Base-by-base conservation (phyloP, 2,329 filamentous ascomycete species). In the Microdochium bolleyi region DNA sequence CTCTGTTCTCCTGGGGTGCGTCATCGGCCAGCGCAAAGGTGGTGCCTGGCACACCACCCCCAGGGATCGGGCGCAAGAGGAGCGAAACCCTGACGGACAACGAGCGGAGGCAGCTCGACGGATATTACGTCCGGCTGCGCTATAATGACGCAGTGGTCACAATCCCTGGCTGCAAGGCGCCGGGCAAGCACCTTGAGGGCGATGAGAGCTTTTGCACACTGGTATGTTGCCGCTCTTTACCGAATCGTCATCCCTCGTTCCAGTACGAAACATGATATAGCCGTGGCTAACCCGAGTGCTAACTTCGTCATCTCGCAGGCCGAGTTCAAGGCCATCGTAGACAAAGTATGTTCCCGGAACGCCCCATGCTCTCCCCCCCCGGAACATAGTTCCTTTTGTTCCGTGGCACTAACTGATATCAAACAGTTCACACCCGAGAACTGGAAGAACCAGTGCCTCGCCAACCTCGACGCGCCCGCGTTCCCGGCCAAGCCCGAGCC, bases 201-300 rank as follows among this genome's bases (percentile, higher is more conserved):
- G 88, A 97, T 60, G 85, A 91, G 60, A 88, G 83, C 24, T 92
- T 97, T 63, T 99, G 94, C 71, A 97, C 92, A 0, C 70, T 99
- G 62, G 85, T 88, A 74, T 69, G 82, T 70, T 49, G 14, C 27
- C 22, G 16, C 27, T 49, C 7, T 48, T 25, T 30, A 22, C 16
- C 38, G 22, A 22, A 37, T 22, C 49, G 24, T 32, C 52, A 11
- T 2, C 21, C 25, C 49, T 34, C 19, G 16, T 16, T 16, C 37
- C 14, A 9, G 27, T 13, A 22, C 24, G 8, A 13, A 13, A 21
- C 14, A 25, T 19, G 4, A 5, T 13, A 14, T 19, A 24, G 7
- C 19, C 19, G n/a, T 48, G 41, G n/a, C 41, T 38, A 14, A 37
- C 25, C 21, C 10, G 19, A 16, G 37, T 2, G 7, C 24, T 49